Percentiles rank a stretch among this genome's conserved stretches.
phyloP scores from a whole-genome alignment of 148 eudicot genomes.

The Arctostaphylos glauca region DNA sequence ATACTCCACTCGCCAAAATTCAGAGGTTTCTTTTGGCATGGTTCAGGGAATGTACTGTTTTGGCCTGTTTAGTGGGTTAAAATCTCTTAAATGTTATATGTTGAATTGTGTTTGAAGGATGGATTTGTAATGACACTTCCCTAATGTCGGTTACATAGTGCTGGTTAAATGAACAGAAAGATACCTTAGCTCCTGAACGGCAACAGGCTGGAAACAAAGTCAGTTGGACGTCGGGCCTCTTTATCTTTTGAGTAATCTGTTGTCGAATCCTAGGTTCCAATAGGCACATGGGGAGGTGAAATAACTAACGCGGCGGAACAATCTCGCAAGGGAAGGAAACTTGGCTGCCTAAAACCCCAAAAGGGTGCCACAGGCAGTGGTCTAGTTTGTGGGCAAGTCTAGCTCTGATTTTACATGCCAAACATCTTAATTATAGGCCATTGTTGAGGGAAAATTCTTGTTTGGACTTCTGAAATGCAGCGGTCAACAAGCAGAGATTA shows the following conservation, averaged over 20 bases:
- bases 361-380: no score
- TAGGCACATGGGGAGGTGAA: no score
- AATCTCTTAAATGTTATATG: not conserved
- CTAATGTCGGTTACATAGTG: slow-evolving; percentile 35
- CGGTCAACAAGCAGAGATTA: no score
- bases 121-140: not conserved
- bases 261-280: no score
- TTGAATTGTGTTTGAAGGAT: not conserved
- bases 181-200: slow-evolving; percentile 48
- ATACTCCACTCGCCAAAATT: not conserved
- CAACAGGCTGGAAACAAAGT: slow-evolving; percentile 46
- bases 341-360: no score
- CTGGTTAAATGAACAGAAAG: slow-evolving; percentile 74
- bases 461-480: no score
- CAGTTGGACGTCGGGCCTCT: slow-evolving; percentile 63
- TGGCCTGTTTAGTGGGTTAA: not conserved
- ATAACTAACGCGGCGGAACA: no score
- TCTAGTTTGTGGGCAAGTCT: no score
- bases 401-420: no score
- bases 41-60: not conserved
- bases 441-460: no score
- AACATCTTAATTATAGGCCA: no score
- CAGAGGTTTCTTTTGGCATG: not conserved
- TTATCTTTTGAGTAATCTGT: slow-evolving; percentile 39
- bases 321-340: no score